Conservation (phyloP, 164 flowering plant species). For the Aristolochia californica region DNA sequence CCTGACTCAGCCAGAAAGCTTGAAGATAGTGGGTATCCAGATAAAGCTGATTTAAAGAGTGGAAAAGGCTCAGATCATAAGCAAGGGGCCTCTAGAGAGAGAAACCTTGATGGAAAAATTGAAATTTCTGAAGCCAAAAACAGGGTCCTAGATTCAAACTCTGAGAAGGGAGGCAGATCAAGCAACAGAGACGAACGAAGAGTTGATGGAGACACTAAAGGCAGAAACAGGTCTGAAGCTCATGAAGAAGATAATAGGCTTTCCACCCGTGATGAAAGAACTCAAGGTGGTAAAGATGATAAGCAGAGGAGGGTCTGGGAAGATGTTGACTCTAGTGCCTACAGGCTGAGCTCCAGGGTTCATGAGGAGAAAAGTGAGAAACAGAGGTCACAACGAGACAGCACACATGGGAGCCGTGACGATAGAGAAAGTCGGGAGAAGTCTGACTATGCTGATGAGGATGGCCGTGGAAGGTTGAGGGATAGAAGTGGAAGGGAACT, state of each 20-base stretch:
- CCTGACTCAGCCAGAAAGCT: constrained; percentile 26
- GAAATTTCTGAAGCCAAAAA: constrained; percentile 38
- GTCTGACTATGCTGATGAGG: constrained; percentile 43
- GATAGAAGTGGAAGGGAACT: constrained; percentile 49
- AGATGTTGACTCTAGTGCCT: constrained; percentile 16
- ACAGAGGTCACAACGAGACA: constrained; percentile 33
- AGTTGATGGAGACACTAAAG: constrained; percentile 43
- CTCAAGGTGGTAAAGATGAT: constrained; percentile 20
- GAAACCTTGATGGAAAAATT: constrained; percentile 23
- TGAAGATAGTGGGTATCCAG: constrained; percentile 35
- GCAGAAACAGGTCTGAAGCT: constrained; percentile 38
- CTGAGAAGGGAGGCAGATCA: constrained; percentile 41
- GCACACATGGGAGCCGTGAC: constrained; percentile 28
- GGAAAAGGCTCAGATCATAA: constrained; percentile 45
- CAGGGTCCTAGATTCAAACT: constrained; percentile 29
- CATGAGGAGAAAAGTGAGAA: constrained; percentile 53
- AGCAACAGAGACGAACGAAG: constrained; percentile 52
- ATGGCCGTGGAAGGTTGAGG: constrained; percentile 29
- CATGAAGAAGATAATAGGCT: constrained; percentile 43
- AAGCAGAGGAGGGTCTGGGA: constrained; percentile 16
- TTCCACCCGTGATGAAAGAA: constrained; percentile 39
- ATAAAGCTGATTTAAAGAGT: constrained; percentile 37
- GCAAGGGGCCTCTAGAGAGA: constrained; percentile 42
- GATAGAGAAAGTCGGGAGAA: constrained; percentile 39
- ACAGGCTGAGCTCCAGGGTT: constrained; percentile 14